A percentile compares a stretch with the other conserved stretches of the same genome.
These are phyloP conservation scores for Physcia stellaris DNA, from an alignment of 495 filamentous ascomycete genomes.

Conservation along the genomic window DNA sequence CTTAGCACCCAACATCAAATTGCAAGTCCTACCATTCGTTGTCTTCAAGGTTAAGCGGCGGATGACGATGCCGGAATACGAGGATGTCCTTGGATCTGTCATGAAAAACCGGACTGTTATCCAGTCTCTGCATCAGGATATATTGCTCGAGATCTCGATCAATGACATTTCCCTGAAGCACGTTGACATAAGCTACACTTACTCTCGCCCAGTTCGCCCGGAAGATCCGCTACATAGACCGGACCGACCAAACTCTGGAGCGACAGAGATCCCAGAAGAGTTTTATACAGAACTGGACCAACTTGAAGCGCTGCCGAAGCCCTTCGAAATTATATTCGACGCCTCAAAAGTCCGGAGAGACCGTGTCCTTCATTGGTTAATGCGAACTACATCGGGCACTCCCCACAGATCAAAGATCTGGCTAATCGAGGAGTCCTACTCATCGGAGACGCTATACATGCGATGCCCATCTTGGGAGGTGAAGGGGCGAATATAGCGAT, in stretches of 20 bases:
- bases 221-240: constrained; percentile 23
- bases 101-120: constrained; percentile 11
- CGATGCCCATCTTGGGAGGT: constrained; percentile 26
- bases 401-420: constrained; percentile 13
- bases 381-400: constrained; percentile 20
- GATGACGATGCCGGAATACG: constrained; percentile 13
- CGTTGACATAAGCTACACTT: constrained; percentile 21
- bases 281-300: constrained; percentile 22
- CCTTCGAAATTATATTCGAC: constrained; percentile 24
- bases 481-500: constrained; percentile 28
- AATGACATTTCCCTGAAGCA: constrained; percentile 6
- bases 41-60: constrained; percentile 26
- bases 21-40: constrained; percentile 23
- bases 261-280: constrained; percentile 19
- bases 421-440: constrained; percentile 17
- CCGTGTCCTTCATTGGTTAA: constrained; percentile 27
- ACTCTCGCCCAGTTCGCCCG: constrained; percentile 21
- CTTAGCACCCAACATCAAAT: constrained; percentile 13
- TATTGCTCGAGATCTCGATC: constrained; percentile 20
- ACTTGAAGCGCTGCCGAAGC: constrained; percentile 13
- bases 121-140: constrained; percentile 8
- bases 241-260: constrained; percentile 15
- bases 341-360: constrained; percentile 17
- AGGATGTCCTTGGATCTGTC: constrained; percentile 5
- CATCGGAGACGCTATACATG: constrained; percentile 28